Evolutionary conservation across 305 asterid genomes (phyloP).

Genomic region (Stenogyne calaminthoides): DNA sequence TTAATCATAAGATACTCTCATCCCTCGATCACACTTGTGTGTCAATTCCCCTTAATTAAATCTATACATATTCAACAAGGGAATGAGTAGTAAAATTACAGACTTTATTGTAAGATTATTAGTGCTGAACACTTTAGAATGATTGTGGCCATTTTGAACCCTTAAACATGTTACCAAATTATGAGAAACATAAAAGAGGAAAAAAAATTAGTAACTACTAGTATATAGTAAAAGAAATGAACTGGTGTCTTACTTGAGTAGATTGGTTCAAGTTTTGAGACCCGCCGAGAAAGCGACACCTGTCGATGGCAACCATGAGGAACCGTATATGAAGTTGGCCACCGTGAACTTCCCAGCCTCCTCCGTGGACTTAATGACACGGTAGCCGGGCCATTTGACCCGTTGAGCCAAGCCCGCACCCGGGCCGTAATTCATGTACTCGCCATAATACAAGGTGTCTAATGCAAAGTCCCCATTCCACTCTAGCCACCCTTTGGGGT

Average conservation of each 20-base stretch:
- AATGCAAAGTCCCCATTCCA: slow-evolving; percentile 42
- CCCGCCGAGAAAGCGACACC: slow-evolving; percentile 59
- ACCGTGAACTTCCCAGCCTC: slow-evolving; percentile 58
- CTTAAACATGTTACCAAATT: neutral
- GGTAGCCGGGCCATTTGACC: slow-evolving; percentile 59
- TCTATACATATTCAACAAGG: neutral
- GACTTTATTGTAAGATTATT: slow-evolving; percentile 1
- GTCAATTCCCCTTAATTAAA: neutral
- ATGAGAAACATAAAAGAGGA: neutral
- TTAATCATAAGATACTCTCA: neutral
- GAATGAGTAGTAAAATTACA: neutral
- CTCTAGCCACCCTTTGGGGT: slow-evolving; percentile 51
- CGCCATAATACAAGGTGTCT: slow-evolving; percentile 48
- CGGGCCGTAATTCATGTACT: slow-evolving; percentile 54
- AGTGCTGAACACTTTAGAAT: neutral
- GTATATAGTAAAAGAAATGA: neutral
- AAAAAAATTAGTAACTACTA: neutral
- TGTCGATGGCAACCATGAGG: slow-evolving; percentile 56
- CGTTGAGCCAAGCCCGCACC: slow-evolving; percentile 46
- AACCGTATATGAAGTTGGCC: slow-evolving; percentile 45
- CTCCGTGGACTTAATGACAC: slow-evolving; percentile 36
- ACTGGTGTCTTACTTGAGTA: neutral
- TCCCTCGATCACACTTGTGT: neutral
- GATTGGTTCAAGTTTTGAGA: slow-evolving; percentile 31
- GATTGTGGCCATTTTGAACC: neutral